A percentile compares a stretch with the other conserved stretches of the same genome.
phyloP scores from a whole-genome alignment of 2,329 filamentous ascomycete genomes.

The Trichoderma koningiopsis region DNA sequence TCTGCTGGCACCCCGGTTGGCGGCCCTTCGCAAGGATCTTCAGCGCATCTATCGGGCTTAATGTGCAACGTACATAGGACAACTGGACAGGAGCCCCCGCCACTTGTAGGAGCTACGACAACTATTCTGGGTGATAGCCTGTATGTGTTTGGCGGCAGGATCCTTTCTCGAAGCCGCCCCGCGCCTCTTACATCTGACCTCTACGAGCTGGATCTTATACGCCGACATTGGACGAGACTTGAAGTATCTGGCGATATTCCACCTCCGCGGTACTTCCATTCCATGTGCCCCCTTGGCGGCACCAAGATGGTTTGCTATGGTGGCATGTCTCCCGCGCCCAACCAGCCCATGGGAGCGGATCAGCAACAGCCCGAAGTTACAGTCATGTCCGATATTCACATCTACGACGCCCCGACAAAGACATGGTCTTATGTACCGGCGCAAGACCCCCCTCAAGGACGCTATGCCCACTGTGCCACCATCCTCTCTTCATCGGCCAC shows the following conservation, averaged over 20 bases:
- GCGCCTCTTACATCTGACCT: conserved; percentile 82
- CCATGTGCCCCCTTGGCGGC: conserved; percentile 88
- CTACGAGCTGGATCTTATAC: conserved; percentile 89
- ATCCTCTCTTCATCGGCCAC: conserved; percentile 85
- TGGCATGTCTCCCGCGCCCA: conserved; percentile 84
- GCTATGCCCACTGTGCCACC: conserved; percentile 95
- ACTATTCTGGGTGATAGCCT: conserved; percentile 94
- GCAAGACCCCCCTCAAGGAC: conserved; percentile 81
- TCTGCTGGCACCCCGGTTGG: conserved; percentile 36
- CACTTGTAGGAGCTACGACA: conserved; percentile 91
- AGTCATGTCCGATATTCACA: conserved; percentile 97
- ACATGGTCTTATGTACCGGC: conserved; percentile 85
- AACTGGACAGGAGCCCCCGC: conserved; percentile 86
- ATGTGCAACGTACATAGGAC: conserved; percentile 80
- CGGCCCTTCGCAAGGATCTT: conserved; percentile 51
- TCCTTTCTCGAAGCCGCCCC: conserved; percentile 80
- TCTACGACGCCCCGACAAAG: conserved; percentile 82
- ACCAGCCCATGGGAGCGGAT: conserved; percentile 48
- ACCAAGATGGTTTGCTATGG: conserved; percentile 97
- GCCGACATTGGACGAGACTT: conserved; percentile 89
- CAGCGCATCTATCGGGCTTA: conserved; percentile 63
- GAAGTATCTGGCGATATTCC: conserved; percentile 84
- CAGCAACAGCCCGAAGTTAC: conserved; percentile 79
- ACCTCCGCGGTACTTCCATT: conserved; percentile 94
- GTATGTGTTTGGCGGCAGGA: conserved; percentile 92